phyloP scores from a whole-genome alignment of 345 rosid genomes.

The Schrenkiella parvula region DNA sequence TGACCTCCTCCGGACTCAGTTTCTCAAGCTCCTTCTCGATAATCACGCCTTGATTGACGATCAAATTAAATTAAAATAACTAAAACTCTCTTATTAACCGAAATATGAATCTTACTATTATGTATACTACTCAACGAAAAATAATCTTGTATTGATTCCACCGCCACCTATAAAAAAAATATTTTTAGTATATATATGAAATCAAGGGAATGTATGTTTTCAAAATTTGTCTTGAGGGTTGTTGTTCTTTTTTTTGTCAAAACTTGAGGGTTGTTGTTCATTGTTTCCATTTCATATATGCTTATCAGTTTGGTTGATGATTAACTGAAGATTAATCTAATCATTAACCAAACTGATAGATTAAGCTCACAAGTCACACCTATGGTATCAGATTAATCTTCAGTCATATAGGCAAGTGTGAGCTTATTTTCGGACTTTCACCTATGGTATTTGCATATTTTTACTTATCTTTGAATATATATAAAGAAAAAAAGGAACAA shows the following conservation, averaged over 20 bases:
- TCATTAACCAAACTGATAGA: too few relatives aligned
- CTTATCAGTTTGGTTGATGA: too few relatives aligned
- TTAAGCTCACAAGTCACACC: too few relatives aligned
- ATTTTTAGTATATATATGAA: background rate
- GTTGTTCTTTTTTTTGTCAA: background rate
- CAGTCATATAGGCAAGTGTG: too few relatives aligned
- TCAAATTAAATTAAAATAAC: too few relatives aligned
- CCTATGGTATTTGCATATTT: too few relatives aligned
- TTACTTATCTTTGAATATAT: background rate
- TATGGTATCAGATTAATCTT: too few relatives aligned
- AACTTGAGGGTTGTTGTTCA: too few relatives aligned
- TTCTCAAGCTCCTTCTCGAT: conserved; percentile 48
- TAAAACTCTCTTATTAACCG: background rate
- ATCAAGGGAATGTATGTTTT: background rate
- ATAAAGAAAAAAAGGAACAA: background rate
- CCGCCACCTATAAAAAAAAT: background rate
- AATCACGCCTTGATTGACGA: conserved; percentile 71
- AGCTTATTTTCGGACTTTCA: too few relatives aligned
- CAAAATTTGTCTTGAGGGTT: background rate
- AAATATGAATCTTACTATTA: background rate
- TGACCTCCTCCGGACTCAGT: conserved; percentile 53
- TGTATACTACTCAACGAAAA: background rate
- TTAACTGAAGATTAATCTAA: too few relatives aligned
- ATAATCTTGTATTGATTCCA: background rate
- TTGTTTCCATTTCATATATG: background rate